These are phyloP conservation scores for Groenewaldozyma sp. DNA, from an alignment of 1,139 yeast genomes.

Conservation along the genomic window DNA sequence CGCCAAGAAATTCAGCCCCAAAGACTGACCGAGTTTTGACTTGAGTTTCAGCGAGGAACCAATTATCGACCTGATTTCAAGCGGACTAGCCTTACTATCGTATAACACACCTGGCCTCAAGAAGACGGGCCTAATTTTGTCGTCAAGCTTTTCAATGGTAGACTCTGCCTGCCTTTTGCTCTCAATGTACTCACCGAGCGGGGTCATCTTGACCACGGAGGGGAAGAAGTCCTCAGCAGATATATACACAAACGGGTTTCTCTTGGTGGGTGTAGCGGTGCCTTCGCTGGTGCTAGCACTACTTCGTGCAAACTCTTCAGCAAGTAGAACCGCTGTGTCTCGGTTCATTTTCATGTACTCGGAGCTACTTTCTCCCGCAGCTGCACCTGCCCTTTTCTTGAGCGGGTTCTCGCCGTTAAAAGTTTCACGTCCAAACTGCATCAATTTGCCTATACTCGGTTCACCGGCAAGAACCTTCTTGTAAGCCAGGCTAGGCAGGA, in stretches of 20 bases:
- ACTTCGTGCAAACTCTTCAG: conserved; percentile 37
- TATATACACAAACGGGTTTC: conserved; percentile 48
- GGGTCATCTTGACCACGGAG: conserved; percentile 29
- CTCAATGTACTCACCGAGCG: conserved; percentile 44
- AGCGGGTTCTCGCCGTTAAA: conserved; percentile 20
- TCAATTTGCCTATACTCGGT: conserved; percentile 8
- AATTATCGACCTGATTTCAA: conserved; percentile 10
- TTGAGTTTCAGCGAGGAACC: conserved; percentile 11
- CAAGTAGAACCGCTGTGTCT: conserved; percentile 59
- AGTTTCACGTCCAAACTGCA: conserved; percentile 4
- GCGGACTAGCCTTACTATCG: conserved; percentile 34
- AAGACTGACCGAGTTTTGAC: conserved; percentile 15
- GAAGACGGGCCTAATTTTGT: conserved; percentile 47
- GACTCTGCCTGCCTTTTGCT: conserved; percentile 74
- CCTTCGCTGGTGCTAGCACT: background rate
- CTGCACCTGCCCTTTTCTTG: conserved; percentile 14
- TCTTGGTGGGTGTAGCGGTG: conserved; percentile 22
- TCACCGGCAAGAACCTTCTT: conserved; percentile 35
- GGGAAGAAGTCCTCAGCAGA: conserved; percentile 64
- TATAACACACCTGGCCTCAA: conserved; percentile 79
- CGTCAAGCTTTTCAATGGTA: conserved; percentile 32
- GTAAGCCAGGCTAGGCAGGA: conserved; percentile 59
- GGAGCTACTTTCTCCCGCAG: conserved; percentile 43
- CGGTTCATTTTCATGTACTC: conserved; percentile 37
- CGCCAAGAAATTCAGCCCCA: conserved; percentile 10